Evolutionary conservation across 768 basidiomycete genomes (phyloP).

Genomic region (Collybia sordida): DNA sequence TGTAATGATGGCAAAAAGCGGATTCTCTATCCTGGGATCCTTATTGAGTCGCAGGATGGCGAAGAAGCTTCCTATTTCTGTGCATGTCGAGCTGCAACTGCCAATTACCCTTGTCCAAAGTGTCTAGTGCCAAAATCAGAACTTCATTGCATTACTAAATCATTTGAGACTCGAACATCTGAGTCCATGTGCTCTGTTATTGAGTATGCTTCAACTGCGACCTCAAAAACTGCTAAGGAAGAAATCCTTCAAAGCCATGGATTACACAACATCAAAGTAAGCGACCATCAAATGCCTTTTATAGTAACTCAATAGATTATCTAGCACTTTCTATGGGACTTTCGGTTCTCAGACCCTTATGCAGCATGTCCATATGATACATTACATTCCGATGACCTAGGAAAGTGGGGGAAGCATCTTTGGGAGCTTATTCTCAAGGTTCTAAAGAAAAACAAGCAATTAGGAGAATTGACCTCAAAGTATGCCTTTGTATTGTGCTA

Average conservation of each 20-base stretch:
- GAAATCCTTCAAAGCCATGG: constrained; percentile 19
- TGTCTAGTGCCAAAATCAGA: too few species aligned
- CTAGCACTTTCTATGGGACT: constrained; percentile 27
- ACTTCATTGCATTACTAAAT: constrained; percentile 15
- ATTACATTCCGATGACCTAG: constrained; percentile 24
- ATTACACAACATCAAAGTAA: constrained; percentile 19
- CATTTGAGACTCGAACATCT: constrained; percentile 14
- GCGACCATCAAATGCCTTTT: constrained; percentile 2
- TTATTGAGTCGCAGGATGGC: constrained; percentile 25
- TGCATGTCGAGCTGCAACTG: constrained; percentile 19
- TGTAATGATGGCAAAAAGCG: constrained; percentile 19
- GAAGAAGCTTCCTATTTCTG: constrained; percentile 27
- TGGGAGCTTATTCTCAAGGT: constrained; percentile 17
- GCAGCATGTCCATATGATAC: constrained; percentile 23
- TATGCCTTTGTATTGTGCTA: constrained; percentile 8
- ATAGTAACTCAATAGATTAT: neutral
- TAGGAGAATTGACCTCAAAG: constrained; percentile 16
- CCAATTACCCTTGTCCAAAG: constrained; percentile 30
- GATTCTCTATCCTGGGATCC: constrained; percentile 25
- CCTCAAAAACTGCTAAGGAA: constrained; percentile 11
- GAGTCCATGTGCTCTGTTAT: constrained; percentile 17
- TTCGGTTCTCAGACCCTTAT: constrained; percentile 22
- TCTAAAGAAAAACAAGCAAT: constrained; percentile 11
- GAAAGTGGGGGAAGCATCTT: constrained; percentile 26
- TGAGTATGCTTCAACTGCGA: constrained; percentile 7